Conservation (phyloP, 768 basidiomycete genomes). For the Phylloporus sp. region DNA sequence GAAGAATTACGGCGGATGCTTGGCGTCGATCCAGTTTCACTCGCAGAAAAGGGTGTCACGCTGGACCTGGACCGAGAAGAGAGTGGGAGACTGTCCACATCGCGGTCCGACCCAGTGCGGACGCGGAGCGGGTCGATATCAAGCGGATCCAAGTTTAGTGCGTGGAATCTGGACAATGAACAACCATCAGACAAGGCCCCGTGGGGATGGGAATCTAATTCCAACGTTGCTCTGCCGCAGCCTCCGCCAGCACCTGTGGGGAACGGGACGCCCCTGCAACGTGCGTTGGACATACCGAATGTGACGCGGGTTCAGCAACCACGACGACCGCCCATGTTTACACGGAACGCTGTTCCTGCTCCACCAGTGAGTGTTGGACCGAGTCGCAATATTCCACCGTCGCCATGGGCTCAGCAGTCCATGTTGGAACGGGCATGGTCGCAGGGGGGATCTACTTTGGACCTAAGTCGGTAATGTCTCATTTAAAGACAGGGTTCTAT, state of each 20-base stretch:
- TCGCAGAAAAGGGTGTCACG: slow-evolving; percentile 50
- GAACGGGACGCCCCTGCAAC: slow-evolving; percentile 37
- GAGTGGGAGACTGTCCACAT: slow-evolving; percentile 33
- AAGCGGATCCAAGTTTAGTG: slow-evolving; percentile 18
- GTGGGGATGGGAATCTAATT: slow-evolving; percentile 30
- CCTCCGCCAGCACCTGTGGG: slow-evolving; percentile 28
- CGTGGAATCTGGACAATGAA: slow-evolving; percentile 32
- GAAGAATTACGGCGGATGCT: slow-evolving; percentile 68
- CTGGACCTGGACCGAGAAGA: slow-evolving; percentile 47
- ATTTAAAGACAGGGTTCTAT: neutral
- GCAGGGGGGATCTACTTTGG: slow-evolving; percentile 35
- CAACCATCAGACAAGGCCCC: slow-evolving; percentile 20
- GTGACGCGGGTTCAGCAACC: slow-evolving; percentile 50
- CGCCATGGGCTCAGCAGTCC: slow-evolving; percentile 39
- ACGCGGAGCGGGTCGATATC: slow-evolving; percentile 27
- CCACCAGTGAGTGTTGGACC: slow-evolving; percentile 33
- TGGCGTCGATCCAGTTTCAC: slow-evolving; percentile 61
- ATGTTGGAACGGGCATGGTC: slow-evolving; percentile 45
- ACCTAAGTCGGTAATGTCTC: slow-evolving; percentile 38
- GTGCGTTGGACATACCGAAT: slow-evolving; percentile 50
- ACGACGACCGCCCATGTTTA: slow-evolving; percentile 57
- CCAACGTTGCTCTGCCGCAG: slow-evolving; percentile 21
- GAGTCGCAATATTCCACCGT: slow-evolving; percentile 38
- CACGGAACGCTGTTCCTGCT: slow-evolving; percentile 32
- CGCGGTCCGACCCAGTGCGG: slow-evolving; percentile 20